Evolutionary conservation across 768 basidiomycete species (phyloP).

Genomic region (Suillus variegatus): DNA sequence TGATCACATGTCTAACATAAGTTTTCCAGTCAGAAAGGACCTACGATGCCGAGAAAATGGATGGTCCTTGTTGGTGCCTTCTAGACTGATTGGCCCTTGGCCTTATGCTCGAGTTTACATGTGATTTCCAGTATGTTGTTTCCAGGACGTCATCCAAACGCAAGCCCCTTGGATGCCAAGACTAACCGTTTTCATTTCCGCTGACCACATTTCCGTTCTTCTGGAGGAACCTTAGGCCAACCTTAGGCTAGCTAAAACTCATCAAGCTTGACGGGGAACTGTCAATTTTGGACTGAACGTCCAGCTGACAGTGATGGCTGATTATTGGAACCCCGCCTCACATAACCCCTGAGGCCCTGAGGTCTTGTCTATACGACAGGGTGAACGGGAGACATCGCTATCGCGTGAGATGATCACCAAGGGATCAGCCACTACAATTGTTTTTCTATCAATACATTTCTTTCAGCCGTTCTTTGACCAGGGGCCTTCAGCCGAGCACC

Average conservation of each 20-base stretch:
- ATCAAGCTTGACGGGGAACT: slow-evolving; percentile 57
- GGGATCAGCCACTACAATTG: slow-evolving; percentile 24
- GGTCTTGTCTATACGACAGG: slow-evolving; percentile 24
- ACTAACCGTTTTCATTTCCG: slow-evolving; percentile 49
- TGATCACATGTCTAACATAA: slow-evolving; percentile 3
- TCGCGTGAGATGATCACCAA: slow-evolving; percentile 54
- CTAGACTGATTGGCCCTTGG: slow-evolving; percentile 51
- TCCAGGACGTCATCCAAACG: slow-evolving; percentile 11
- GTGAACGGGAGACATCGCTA: slow-evolving; percentile 52
- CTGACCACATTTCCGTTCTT: slow-evolving; percentile 28
- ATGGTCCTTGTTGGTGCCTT: slow-evolving; percentile 51
- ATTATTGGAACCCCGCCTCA: slow-evolving; percentile 47
- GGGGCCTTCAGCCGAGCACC: slow-evolving; percentile 38
- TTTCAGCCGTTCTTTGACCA: slow-evolving; percentile 12
- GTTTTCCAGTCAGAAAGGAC: slow-evolving; percentile 19
- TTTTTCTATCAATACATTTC: not conserved
- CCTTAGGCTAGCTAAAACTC: slow-evolving; percentile 49
- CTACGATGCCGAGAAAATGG: slow-evolving; percentile 40
- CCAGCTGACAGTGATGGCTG: slow-evolving; percentile 32
- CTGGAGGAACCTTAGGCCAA: too few species aligned
- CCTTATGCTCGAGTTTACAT: slow-evolving; percentile 49
- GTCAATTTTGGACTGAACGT: slow-evolving; percentile 42
- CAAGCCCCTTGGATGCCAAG: slow-evolving; percentile 30
- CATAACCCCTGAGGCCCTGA: slow-evolving; percentile 61
- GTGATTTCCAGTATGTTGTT: slow-evolving; percentile 42